A percentile compares a stretch with the other conserved stretches of the same genome.
These are phyloP conservation scores for Lecanosticta acicola DNA, from an alignment of 2,329 filamentous ascomycete species.

Conservation along the genomic window DNA sequence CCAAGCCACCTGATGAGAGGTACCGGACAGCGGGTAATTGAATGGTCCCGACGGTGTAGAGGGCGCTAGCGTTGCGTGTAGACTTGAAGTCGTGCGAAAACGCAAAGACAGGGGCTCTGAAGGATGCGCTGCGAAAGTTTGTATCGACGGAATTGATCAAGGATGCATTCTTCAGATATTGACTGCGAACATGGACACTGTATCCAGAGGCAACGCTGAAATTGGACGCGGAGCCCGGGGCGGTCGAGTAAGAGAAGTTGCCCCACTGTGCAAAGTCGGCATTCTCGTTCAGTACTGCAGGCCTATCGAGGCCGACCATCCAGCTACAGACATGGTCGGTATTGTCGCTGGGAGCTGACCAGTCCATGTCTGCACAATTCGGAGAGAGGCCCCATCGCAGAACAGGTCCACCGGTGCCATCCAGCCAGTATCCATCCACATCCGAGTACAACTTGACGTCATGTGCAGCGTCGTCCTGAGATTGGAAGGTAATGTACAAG, in stretches of 20 bases:
- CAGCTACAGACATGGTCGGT: neutral
- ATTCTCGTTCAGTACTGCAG: neutral
- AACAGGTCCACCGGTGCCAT: neutral
- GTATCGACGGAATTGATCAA: neutral
- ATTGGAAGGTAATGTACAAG: slow-evolving; percentile 3
- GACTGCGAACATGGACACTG: slow-evolving; percentile 2
- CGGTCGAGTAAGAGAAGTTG: slow-evolving; percentile 1
- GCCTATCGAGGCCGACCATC: neutral
- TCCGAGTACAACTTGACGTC: slow-evolving; percentile 9
- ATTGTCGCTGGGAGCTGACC: neutral
- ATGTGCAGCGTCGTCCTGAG: slow-evolving; percentile 7
- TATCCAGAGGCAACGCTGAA: neutral
- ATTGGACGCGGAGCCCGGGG: neutral
- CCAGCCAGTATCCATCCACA: slow-evolving; percentile 2
- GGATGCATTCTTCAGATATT: neutral
- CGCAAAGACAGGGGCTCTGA: slow-evolving; percentile 5
- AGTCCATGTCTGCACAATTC: neutral
- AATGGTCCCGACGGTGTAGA: slow-evolving; percentile 10
- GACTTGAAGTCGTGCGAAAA: slow-evolving; percentile 7
- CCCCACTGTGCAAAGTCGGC: slow-evolving; percentile 2
- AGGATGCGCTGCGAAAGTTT: neutral
- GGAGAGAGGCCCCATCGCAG: neutral
- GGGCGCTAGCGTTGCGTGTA: neutral
- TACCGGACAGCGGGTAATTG: slow-evolving; percentile 6
- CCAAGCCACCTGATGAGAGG: slow-evolving; percentile 2